Base-by-base conservation (phyloP, 192 early-diverging fungal genomes). In the Kappamyces sp. region DNA sequence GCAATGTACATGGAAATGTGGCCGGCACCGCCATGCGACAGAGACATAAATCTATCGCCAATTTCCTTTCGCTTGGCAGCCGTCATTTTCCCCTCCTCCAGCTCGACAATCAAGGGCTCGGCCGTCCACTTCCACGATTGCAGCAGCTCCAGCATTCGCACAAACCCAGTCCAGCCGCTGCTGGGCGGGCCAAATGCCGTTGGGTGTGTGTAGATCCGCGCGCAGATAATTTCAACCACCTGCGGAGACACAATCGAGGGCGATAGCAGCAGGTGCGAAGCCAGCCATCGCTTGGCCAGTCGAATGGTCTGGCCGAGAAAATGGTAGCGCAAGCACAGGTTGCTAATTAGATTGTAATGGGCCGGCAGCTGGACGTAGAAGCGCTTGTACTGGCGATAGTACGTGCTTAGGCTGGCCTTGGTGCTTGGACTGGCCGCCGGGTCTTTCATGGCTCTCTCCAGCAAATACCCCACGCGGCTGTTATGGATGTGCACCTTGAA, bases 281-380 rank as follows among this genome's bases (percentile, higher is more conserved):
- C 74, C 33, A 93, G 69, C 92, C 92, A 98, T 58, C 92, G 83
- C 78, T 98, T 98, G 13, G 82, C 68, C 51, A 98, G 71, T 13
- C 95, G 84, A 34, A 94, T 86, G 3, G 91, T 88, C 40, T 81
- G 69, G 7, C 89, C 87, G 9, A 87, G 79, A 8, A 86, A 84
- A 33, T 90, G 85, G 65, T 82, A 79, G 48, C 79, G 75, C 47
- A 84, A 81, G 70, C 88, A 90, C 40, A 92, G 71, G 46, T 86
- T 82, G 51, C 87, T 85, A 10, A 96, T 77, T 40, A 78, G 75
- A 44, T 69, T 74, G 1, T 83, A 78, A 66, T 88, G 88, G 43
- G 65, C 69, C 5, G 76, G 81, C 32, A 63, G 59, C 23, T 71
- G 68, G 13, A 66, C 59, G 51, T 79, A 87, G 43, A 44, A 44